Base-by-base conservation (phyloP, 2,329 filamentous ascomycete genomes). In the Stagonosporopsis tanaceti region DNA sequence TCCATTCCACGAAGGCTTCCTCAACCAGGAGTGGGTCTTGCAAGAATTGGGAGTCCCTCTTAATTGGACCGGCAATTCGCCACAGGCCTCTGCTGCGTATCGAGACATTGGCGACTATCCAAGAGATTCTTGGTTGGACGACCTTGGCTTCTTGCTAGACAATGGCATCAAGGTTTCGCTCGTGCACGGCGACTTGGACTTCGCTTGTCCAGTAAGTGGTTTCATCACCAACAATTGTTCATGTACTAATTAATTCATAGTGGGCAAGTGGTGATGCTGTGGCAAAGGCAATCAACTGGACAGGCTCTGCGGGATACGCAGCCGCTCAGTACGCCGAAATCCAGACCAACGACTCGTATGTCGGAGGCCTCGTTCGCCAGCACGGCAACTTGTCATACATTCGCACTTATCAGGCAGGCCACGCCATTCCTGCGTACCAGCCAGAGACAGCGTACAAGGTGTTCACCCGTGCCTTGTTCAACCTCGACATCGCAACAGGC, bases 41-140 rank as follows among this genome's bases (percentile, higher is more conserved):
- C 69, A 71, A 1, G 84, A 84, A 0, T 78, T 88, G 1, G 86
- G 86, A 6, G 82, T 85, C 0, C 84, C 84, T 0, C 69, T 87
- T n/a, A 87, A 87, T 69, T 66, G 64, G 53, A 56, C 53, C 2
- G 53, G 53, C 12, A 56, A 30, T 44, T 64, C 64, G 3, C 63
- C 63, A 1, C 58, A 67, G 39, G 61, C 63, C 9, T 66, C 57
- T 1, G 50, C 56, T 34, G 63, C 63, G n/a, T 67, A 67, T n/a
- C 59, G 61, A 25, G 39, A 46, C 22, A 67, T 62, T 15, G 81
- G 84, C 63, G 80, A 81, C 58, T 70, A 77, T 2, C 75, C 80
- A 3, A 73, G 75, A 4, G 78, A 80, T 50, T 75, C 76, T 15
- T 76, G 82, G 20, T 72, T 82, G 2, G 63, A 68, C 24, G 53